Evolutionary conservation across 2,329 filamentous ascomycete species (phyloP), one percentile per base, ranked within the genome.

Genomic region (Blastomyces percursus): DNA sequence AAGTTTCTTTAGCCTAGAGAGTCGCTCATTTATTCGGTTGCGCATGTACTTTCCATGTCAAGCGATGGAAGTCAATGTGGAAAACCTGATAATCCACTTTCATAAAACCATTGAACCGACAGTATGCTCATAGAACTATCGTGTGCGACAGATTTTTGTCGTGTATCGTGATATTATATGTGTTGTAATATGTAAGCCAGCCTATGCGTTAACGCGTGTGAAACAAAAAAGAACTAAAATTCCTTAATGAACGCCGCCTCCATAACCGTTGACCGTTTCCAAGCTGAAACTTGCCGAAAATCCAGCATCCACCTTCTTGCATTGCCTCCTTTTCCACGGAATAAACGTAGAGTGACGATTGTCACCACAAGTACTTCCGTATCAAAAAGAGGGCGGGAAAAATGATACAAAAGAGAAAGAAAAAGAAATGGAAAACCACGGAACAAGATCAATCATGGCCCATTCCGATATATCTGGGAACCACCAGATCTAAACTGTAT

Each of bases 401-500:
- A 11, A 38, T 38, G 35, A 2, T 38, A 38, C 52, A 27, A 12
- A 19, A 19, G 21, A 1, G 19, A 12, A 52, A 30, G 1, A 35
- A 38, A 35, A 52, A 30, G 5, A 40, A 40, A 35, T 9, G 38
- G n/a, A 50, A 50, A 21, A 12, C 7, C 4, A 42, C 1, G 5
- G 24, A 42, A 12, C 9, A 27, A 16, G 8, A 42, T 6, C 35
- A 24, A 11, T 51, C 35, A 67, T 24, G 64, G 64, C 16, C 77
- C 76, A 66, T 77, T 76, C 38, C 79, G 75, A 69, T 79, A 80
- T 60, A 81, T 75, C 68, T 79, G 79, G 19, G 75, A 77, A 4
- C 79, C 79, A 59, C 78, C 79, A 46, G 76, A 78, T 62, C 79
- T 75, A 63, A 81, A 77, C 62, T 79, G 76, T 30, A 81, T 72